These are phyloP conservation scores for Podaxis sp. DNA, from an alignment of 768 basidiomycete genomes.

Conservation along the genomic window DNA sequence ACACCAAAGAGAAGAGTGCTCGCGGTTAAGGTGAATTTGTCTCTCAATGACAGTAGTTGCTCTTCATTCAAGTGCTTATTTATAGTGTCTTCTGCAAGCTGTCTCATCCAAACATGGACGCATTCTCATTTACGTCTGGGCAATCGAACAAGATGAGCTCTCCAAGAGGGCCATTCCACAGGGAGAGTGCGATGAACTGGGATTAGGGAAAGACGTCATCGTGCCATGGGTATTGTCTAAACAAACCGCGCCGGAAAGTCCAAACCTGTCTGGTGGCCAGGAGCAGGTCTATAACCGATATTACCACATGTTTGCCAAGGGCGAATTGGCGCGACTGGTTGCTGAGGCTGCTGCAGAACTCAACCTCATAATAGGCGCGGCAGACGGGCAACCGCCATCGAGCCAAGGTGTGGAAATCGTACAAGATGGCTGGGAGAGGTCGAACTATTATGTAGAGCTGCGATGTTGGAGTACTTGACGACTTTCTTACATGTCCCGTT, in stretches of 20 bases:
- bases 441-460: conserved; percentile 84
- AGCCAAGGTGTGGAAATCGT: conserved; percentile 61
- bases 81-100: conserved; percentile 58
- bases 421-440: conserved; percentile 82
- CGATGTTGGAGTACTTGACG: conserved; percentile 48
- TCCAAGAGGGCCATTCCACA: conserved; percentile 70
- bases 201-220: conserved; percentile 73
- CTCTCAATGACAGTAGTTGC: not conserved
- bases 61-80: conserved; percentile 3
- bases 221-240: conserved; percentile 82
- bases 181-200: conserved; percentile 21
- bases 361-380: conserved; percentile 48
- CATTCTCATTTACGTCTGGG: conserved; percentile 94
- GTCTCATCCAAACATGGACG: conserved; percentile 73
- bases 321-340: conserved; percentile 70
- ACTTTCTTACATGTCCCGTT: conserved; percentile 1
- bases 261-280: conserved; percentile 8
- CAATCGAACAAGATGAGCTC: conserved; percentile 84
- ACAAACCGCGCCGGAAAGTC: conserved; percentile 21
- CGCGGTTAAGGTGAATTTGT: conserved; percentile 66
- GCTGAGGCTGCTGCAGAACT: conserved; percentile 58
- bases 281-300: conserved; percentile 68
- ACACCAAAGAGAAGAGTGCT: conserved; percentile 68
- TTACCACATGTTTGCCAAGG: conserved; percentile 91
- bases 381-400: conserved; percentile 15